Conservation (phyloP, 495 filamentous ascomycete species). For the Sordaria brevicollis region DNA sequence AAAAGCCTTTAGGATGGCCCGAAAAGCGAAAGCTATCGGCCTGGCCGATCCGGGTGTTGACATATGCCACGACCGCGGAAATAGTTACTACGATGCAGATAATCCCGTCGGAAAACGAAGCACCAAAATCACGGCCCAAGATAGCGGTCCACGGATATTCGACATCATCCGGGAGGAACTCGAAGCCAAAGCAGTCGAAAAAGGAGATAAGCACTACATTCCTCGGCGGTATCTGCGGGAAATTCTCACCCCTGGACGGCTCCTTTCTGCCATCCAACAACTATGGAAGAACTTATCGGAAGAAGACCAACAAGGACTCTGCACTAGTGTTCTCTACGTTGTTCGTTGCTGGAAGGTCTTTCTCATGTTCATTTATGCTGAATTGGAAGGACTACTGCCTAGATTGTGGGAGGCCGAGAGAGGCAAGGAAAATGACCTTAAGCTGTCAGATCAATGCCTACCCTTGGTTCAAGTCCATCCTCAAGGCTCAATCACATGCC, state of each 20-base stretch:
- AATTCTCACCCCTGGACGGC: not conserved
- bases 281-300: not conserved
- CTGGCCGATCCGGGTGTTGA: not conserved
- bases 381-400: rapidly evolving
- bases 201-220: not conserved
- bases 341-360: not conserved
- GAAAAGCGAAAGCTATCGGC: not conserved
- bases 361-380: not conserved
- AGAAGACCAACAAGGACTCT: not conserved
- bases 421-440: not conserved
- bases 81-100: not conserved
- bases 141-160: not conserved
- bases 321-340: not conserved
- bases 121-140: not conserved
- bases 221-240: not conserved
- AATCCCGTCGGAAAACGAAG: not conserved
- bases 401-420: not conserved
- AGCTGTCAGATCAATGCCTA: not conserved
- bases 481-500: no score
- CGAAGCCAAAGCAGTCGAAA: not conserved
- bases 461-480: no score
- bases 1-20: not conserved
- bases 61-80: not conserved
- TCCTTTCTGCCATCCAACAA: not conserved
- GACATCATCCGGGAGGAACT: not conserved